Evolutionary conservation across 768 basidiomycete species (phyloP), one percentile per base, ranked within the genome.

Genomic region (Candolleomyces eurysporus): DNA sequence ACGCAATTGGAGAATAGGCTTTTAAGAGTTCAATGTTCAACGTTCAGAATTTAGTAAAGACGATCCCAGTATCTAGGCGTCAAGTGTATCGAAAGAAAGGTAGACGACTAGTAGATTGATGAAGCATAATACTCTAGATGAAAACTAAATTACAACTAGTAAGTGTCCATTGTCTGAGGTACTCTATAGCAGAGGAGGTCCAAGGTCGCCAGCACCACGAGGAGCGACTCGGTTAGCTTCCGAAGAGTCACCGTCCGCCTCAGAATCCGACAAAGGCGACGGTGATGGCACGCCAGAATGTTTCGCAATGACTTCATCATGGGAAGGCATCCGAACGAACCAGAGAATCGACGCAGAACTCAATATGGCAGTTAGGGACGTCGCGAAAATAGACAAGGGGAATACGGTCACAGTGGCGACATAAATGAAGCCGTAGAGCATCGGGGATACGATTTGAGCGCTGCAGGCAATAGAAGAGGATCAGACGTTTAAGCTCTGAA

Each of bases 391-490:
- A 3, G 84, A 81, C 46, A 83, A 79, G 2, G 94, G 89, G 68
- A 86, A 87, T 8, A 75, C 78, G 9, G 82, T 84, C 16, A 93
- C 91, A 0, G 91, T 95, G 54, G 77, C 79, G 63, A 83, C 79
- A 67, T 87, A 95, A 13, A 90, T 76, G 19, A 86, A 68, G 3
- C 92, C 90, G 65, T 88, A 94, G 43, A 92, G 39, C 4, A 85
- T 75, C 0, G 94, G 93, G 0, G 88, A 87, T 2, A 94, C 45
- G 16, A 94, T 84, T 61, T 86, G 84, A 32, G 83, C 76, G 69
- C 88, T 90, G 69, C 62, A 60, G 8, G 42, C 3, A 43, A 40
- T 26, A 52, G 42, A 52, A 58, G 39, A 57, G 61, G 26, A 43
- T 57, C 5, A 31, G 16, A 4, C 16, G 31, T 11, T n/a, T 16